Base-by-base conservation (phyloP, 2,329 filamentous ascomycete species). In the Diaporthe aspalathi region DNA sequence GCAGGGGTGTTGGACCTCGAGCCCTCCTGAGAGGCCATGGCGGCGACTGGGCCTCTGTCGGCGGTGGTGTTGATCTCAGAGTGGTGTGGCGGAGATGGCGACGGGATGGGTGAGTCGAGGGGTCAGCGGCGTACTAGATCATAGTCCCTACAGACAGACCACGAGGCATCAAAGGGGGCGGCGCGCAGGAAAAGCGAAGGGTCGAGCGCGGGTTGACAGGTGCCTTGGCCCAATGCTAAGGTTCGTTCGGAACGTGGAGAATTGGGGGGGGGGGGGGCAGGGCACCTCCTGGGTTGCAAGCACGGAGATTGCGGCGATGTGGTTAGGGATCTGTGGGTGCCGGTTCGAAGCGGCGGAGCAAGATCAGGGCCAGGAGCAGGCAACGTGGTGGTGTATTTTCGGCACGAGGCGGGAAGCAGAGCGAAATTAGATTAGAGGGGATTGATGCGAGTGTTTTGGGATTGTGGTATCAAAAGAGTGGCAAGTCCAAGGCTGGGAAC, bases 11-110 rank as follows among this genome's bases (percentile, higher is more conserved):
- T 77, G 38, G 81, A 76, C 71, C 78, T 80, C 71, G 79, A 77
- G 71, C 79, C 79, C 57, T 79, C 78, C 65, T 83, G 82, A 22
- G 79, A 78, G 60, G 81, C 79, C 84, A 85, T 85, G 70, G 74
- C 74, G 70, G 27, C 53, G 54, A 24, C 40, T 40, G 47, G 40
- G 38, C 47, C 38, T 54, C 9, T 56, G 14, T 50, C 29, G 11
- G 32, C 29, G 11, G 32, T 29, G 38, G 40, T 63, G 22, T 24
- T 50, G 27, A 53, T 17, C 27, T 32, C n/a, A 38, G 35, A 1
- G 32, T 66, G 22, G 5, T 32, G 20, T 43, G 47, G 27, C 57
- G 16, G 16, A 63, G 17, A 27, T 57, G 40, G 63, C 24, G 22
- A 11, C 40, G 57, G 54, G 62, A 56, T 57, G 17, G 47, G 45